phyloP scores from a whole-genome alignment of 208 protist genomes.

The Borovskyia barvae region DNA sequence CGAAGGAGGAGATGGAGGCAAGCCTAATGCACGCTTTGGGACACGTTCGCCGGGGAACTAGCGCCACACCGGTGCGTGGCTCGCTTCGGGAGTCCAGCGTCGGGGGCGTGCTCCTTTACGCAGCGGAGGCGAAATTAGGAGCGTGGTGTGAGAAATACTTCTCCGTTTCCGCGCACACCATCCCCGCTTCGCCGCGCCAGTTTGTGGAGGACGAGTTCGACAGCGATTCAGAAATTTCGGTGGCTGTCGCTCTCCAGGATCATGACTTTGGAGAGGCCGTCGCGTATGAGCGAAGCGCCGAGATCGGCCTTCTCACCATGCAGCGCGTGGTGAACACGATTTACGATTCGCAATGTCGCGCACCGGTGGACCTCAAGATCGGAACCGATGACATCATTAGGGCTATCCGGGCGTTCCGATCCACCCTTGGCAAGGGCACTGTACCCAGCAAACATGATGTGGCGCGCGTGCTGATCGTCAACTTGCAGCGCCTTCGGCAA shows the following conservation, averaged over 20 bases:
- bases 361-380: slow-evolving; percentile 69
- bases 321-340: slow-evolving; percentile 76
- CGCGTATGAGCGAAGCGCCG: slow-evolving; percentile 75
- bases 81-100: background rate
- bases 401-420: slow-evolving; percentile 55
- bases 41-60: slow-evolving; percentile 3
- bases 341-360: slow-evolving; percentile 77
- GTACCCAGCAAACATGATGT: slow-evolving; percentile 73
- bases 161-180: slow-evolving; percentile 20
- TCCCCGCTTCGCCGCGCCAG: slow-evolving; percentile 9
- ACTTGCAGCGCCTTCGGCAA: slow-evolving; percentile 67
- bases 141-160: slow-evolving; percentile 56
- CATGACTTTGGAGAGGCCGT: slow-evolving; percentile 71
- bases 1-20: slow-evolving; percentile 17
- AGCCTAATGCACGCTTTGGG: slow-evolving; percentile 17
- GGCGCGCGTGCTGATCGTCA: slow-evolving; percentile 60
- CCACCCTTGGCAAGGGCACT: slow-evolving; percentile 41
- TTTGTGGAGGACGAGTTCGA: slow-evolving; percentile 44
- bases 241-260: slow-evolving; percentile 16
- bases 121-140: slow-evolving; percentile 36
- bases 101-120: slow-evolving; percentile 23
- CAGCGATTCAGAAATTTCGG: slow-evolving; percentile 36
- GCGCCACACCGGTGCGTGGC: slow-evolving; percentile 1
- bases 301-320: slow-evolving; percentile 67
- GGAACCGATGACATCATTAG: slow-evolving; percentile 57